Percentiles rank a stretch among this genome's conserved stretches.
Evolutionary conservation across 768 basidiomycete species (phyloP).

Genomic region (Rhizopogon sp.): DNA sequence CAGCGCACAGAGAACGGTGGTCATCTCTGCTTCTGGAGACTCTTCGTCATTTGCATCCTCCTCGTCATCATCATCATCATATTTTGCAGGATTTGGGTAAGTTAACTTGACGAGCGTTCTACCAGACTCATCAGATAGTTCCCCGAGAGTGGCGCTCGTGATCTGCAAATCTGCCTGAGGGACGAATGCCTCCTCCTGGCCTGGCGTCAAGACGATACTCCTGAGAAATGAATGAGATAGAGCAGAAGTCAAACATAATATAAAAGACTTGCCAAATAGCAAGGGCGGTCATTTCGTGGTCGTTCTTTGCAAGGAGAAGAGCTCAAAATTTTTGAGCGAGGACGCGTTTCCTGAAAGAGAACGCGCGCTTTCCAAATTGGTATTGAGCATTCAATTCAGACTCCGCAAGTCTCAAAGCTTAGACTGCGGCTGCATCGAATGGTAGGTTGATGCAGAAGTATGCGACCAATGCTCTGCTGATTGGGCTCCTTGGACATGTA

Average conservation of each 20-base stretch:
- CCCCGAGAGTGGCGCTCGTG: conserved; percentile 79
- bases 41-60: conserved; percentile 37
- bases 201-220: conserved; percentile 58
- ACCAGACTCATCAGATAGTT: conserved; percentile 55
- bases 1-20: conserved; percentile 71
- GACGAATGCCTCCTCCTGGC: conserved; percentile 49
- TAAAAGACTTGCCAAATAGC: conserved; percentile 55
- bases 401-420: conserved; percentile 34
- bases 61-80: conserved; percentile 40
- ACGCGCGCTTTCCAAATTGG: not conserved
- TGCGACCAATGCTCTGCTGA: not conserved
- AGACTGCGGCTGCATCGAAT: conserved; percentile 24
- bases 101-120: conserved; percentile 67
- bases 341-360: conserved; percentile 5
- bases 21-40: conserved; percentile 33
- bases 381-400: conserved; percentile 23
- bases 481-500: conserved; percentile 27
- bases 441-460: conserved; percentile 37
- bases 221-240: conserved; percentile 30
- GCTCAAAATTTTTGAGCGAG: conserved; percentile 12
- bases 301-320: conserved; percentile 7
- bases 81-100: conserved; percentile 36
- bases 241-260: conserved; percentile 3
- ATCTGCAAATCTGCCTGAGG: conserved; percentile 70
- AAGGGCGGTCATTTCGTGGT: conserved; percentile 48